Evolutionary conservation across 2,329 filamentous ascomycete genomes (phyloP).

Genomic region (Talaromyces sp.): DNA sequence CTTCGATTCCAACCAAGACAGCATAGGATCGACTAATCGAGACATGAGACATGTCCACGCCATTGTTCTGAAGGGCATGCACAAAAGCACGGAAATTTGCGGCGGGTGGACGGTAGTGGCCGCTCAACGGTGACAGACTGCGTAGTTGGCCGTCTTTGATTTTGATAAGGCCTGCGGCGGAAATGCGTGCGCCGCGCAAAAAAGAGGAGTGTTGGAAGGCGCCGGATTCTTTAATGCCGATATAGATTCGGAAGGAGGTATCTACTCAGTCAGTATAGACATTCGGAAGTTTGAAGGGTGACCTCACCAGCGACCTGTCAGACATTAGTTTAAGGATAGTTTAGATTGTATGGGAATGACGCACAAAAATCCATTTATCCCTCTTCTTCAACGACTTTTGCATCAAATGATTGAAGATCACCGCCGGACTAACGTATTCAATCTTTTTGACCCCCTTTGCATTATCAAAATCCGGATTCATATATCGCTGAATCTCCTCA

Average conservation of each 20-base stretch:
- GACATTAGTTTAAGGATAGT: background rate
- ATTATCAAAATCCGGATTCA: constrained; percentile 59
- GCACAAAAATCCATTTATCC: constrained; percentile 87
- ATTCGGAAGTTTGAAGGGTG: background rate
- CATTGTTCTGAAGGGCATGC: constrained; percentile 64
- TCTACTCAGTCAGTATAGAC: constrained; percentile 48
- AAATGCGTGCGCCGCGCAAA: constrained; percentile 74
- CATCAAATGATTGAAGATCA: constrained; percentile 73
- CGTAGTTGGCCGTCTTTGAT: constrained; percentile 76
- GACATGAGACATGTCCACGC: constrained; percentile 74
- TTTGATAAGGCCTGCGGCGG: constrained; percentile 78
- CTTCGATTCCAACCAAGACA: constrained; percentile 76
- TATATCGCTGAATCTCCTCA: constrained; percentile 61
- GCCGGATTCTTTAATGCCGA: constrained; percentile 84
- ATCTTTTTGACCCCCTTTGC: constrained; percentile 59
- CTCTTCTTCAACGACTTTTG: constrained; percentile 70
- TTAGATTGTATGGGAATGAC: constrained; percentile 17
- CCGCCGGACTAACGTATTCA: constrained; percentile 65
- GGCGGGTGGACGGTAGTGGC: constrained; percentile 81
- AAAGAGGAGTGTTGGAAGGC: constrained; percentile 91
- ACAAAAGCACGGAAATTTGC: constrained; percentile 81
- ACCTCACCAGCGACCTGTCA: constrained; percentile 19
- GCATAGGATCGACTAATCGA: constrained; percentile 79
- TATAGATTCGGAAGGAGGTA: constrained; percentile 72
- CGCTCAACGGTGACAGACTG: constrained; percentile 64